Evolutionary conservation across 768 basidiomycete species (phyloP), one percentile per base, ranked within the genome.

Genomic region (Boletus speciosus): DNA sequence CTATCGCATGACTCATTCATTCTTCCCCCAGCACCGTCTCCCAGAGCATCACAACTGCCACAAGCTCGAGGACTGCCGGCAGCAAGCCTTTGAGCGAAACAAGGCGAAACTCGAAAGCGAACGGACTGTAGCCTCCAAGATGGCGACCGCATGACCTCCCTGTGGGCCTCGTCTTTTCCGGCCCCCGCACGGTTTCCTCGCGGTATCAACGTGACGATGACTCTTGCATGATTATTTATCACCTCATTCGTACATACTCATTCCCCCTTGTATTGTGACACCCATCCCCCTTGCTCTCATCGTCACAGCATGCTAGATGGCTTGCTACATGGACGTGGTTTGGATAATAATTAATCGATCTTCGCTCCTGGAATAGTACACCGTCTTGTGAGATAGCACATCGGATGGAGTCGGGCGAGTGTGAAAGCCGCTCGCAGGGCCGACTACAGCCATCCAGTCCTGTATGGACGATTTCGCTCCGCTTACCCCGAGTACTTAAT

Each of bases 21-120:
- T 52, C 59, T 51, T 19, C 25, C 40, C 32, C 44, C 25, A 93
- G 88, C 93, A 94, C 67, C 88, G 92, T 56, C 78, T 95, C 59
- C 91, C 93, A 7, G 93, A 94, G 68, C 89, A 90, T 62, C 92
- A 95, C 70, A 79, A 80, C 51, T 95, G 92, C 75, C 80, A 82
- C 60, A 87, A 92, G 57, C 75, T 95, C 57, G 85, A 89, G 67
- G 85, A 85, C 70, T 94, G 92, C 74, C 78, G 86, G 58, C 87
- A 91, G 70, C 86, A 90, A 71, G 92, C 92, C 19, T 94, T 93
- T 67, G 84, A 91, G 60, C 80, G 82, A 66, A 93, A 94, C 78
- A 93, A 93, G 82, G 79, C 75, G 49, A 90, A 90, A 74, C 75
- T 94, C 54, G 91, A 93, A 79, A 84, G 85, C 62, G 92, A 94